Conservation (phyloP, 306 rosid genomes). For the Cucurbita moschata region DNA sequence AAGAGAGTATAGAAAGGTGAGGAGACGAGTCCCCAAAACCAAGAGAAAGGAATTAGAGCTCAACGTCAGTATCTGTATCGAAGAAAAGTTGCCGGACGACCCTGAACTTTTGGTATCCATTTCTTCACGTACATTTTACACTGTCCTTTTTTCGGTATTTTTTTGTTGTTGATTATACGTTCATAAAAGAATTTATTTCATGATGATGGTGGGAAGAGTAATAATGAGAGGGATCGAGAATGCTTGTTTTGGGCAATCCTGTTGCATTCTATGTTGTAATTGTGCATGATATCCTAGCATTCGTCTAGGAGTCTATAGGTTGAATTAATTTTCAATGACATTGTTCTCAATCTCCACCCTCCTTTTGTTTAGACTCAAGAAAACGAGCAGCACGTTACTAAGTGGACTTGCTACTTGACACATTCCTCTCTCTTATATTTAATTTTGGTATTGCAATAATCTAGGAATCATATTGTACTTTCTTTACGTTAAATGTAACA, state of each 20-base stretch:
- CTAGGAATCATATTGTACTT: not conserved
- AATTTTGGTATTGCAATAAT: not conserved
- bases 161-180: not conserved
- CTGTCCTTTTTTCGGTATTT: not conserved
- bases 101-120: slow-evolving; percentile 45
- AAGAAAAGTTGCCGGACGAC: slow-evolving; percentile 68
- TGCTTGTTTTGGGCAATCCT: not conserved
- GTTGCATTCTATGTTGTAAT: not conserved
- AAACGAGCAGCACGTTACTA: not conserved
- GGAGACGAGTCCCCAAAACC: slow-evolving; percentile 30
- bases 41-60: slow-evolving; percentile 53
- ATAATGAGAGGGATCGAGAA: not conserved
- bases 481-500: no score
- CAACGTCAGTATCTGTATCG: slow-evolving; percentile 46
- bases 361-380: not conserved
- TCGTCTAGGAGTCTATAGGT: not conserved
- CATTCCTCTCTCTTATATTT: not conserved
- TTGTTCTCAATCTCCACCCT: not conserved
- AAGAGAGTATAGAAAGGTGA: slow-evolving; percentile 49
- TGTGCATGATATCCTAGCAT: not conserved
- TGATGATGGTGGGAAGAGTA: not conserved
- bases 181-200: not conserved
- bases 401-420: not conserved
- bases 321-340: not conserved
- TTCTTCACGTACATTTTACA: not conserved